These are phyloP conservation scores for Paecilomyces niveus DNA, from an alignment of 2,329 filamentous ascomycete genomes.

Conservation along the genomic window DNA sequence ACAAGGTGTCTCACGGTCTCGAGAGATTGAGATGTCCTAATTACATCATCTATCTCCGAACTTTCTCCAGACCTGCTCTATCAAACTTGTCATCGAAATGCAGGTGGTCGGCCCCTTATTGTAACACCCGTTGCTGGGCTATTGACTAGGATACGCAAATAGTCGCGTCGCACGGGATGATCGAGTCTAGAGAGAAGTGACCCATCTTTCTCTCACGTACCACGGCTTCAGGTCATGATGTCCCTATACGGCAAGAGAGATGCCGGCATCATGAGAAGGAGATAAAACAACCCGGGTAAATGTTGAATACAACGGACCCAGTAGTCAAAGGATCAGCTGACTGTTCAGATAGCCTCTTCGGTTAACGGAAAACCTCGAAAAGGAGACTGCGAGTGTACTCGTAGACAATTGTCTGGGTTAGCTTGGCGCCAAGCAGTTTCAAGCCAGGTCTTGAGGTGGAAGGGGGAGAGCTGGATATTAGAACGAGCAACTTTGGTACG, in stretches of 20 bases:
- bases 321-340: neutral
- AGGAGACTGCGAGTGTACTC: neutral
- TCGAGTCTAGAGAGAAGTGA: neutral
- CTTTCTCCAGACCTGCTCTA: neutral
- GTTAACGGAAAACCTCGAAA: too few relatives aligned
- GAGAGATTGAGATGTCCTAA: neutral
- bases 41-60: neutral
- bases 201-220: neutral
- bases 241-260: neutral
- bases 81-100: neutral
- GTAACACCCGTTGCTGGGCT: neutral
- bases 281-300: neutral
- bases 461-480: neutral
- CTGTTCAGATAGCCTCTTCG: neutral
- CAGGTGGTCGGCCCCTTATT: neutral
- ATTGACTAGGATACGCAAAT: neutral
- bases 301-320: neutral
- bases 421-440: neutral
- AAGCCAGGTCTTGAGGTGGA: neutral
- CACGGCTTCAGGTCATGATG: neutral
- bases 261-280: neutral
- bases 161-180: neutral
- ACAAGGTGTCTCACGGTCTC: too few relatives aligned
- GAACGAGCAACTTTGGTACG: neutral
- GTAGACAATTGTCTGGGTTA: neutral